Conservation (phyloP, 2,329 filamentous ascomycete species). For the Alternaria hordeiaustralica region DNA sequence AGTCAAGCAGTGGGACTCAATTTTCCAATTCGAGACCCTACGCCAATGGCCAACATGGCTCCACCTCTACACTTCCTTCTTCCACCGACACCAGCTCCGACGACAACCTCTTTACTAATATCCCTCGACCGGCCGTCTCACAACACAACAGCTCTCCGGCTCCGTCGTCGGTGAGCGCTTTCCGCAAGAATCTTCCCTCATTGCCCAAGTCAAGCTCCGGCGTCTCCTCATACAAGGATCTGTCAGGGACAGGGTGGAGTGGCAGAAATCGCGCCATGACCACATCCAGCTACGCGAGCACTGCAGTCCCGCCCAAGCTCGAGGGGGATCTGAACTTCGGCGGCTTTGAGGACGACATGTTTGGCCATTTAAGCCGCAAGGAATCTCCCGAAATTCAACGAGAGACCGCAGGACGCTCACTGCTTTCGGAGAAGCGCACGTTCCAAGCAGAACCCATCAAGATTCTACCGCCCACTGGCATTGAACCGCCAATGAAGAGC, state of each 20-base stretch:
- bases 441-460: constrained; percentile 53
- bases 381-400: constrained; percentile 35
- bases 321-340: constrained; percentile 49
- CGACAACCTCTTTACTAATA: constrained; percentile 46
- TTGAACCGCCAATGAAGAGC: constrained; percentile 59
- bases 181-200: constrained; percentile 39
- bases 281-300: constrained; percentile 57
- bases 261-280: constrained; percentile 53
- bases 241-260: constrained; percentile 18
- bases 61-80: constrained; percentile 50
- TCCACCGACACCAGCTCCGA: constrained; percentile 47
- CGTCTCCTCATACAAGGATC: constrained; percentile 26
- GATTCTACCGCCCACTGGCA: constrained; percentile 51
- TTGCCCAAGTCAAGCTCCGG: constrained; percentile 33
- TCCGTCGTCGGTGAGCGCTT: constrained; percentile 26
- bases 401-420: constrained; percentile 39
- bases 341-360: constrained; percentile 59
- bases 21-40: constrained; percentile 44
- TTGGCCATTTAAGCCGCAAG: constrained; percentile 46
- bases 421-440: constrained; percentile 44
- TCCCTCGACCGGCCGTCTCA: constrained; percentile 37
- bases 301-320: constrained; percentile 59
- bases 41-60: constrained; percentile 45
- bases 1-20: constrained; percentile 50
- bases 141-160: constrained; percentile 41